phyloP scores from a whole-genome alignment of 108 stramenopile genomes.

The Seminavis robusta region DNA sequence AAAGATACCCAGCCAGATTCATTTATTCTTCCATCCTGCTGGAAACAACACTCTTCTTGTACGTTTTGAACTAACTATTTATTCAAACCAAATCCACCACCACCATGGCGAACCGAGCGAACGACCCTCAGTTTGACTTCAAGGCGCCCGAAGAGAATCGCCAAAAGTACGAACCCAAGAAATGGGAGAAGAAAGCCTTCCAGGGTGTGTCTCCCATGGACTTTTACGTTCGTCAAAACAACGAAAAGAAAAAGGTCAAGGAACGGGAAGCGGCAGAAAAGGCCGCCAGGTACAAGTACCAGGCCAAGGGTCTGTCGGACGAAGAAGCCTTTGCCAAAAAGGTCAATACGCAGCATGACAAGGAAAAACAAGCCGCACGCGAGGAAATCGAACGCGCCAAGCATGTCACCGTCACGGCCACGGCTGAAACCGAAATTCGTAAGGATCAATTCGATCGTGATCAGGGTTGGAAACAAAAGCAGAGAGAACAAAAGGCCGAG shows the following conservation, averaged over 20 bases:
- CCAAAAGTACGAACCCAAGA: slow-evolving; percentile 37
- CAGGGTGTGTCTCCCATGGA: slow-evolving; percentile 41
- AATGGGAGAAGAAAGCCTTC: slow-evolving; percentile 33
- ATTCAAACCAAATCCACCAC: too few species aligned
- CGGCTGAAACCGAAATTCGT: slow-evolving; percentile 31
- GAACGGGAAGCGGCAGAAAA: slow-evolving; percentile 31
- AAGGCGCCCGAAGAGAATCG: slow-evolving; percentile 39
- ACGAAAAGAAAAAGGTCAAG: slow-evolving; percentile 34
- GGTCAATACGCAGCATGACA: slow-evolving; percentile 21
- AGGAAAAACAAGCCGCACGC: slow-evolving; percentile 18
- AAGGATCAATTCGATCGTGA: slow-evolving; percentile 35
- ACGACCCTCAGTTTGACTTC: slow-evolving; percentile 41
- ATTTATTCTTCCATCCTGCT: too few species aligned
- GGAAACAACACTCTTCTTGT: too few species aligned
- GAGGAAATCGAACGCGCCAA: slow-evolving; percentile 18
- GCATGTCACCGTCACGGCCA: slow-evolving; percentile 37
- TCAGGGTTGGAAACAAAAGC: slow-evolving; percentile 24
- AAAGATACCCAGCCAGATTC: too few species aligned
- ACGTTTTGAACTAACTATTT: too few species aligned
- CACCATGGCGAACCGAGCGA: slow-evolving; percentile 1
- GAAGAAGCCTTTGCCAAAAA: slow-evolving; percentile 19
- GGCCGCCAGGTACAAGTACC: slow-evolving; percentile 30
- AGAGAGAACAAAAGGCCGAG: slow-evolving; percentile 12
- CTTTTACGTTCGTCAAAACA: slow-evolving; percentile 39
- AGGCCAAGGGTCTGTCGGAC: slow-evolving; percentile 23